phyloP scores from a whole-genome alignment of 805 yeast genomes.

The Brettanomyces anomalus region DNA sequence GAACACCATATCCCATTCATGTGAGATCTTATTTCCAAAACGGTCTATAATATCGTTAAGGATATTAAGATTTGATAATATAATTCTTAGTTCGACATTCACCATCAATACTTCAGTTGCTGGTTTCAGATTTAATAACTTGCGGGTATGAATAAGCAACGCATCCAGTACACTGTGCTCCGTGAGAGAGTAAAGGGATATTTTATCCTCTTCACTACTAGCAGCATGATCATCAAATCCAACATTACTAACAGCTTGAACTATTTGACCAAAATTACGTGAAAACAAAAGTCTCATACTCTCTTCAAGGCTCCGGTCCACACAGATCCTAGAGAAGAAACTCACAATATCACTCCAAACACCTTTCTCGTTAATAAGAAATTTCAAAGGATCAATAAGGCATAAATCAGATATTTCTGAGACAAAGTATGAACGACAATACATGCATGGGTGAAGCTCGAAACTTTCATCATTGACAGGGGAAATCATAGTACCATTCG shows the following conservation, averaged over 20 bases:
- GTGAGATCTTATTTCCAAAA: slow-evolving; percentile 51
- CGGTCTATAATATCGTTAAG: slow-evolving; percentile 69
- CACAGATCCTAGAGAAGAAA: slow-evolving; percentile 37
- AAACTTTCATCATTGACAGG: slow-evolving; percentile 14
- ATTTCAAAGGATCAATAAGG: slow-evolving; percentile 41
- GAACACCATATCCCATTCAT: slow-evolving; percentile 67
- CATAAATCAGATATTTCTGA: slow-evolving; percentile 44
- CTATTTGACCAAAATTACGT: slow-evolving; percentile 41
- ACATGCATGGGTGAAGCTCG: slow-evolving; percentile 33
- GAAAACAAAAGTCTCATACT: slow-evolving; percentile 41
- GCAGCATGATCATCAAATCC: slow-evolving; percentile 26
- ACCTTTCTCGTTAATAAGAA: slow-evolving; percentile 31
- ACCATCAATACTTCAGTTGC: slow-evolving; percentile 37
- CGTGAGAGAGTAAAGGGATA: slow-evolving; percentile 17
- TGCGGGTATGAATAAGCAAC: slow-evolving; percentile 34
- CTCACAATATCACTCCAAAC: slow-evolving; percentile 42
- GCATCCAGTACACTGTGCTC: slow-evolving; percentile 43
- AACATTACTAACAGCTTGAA: slow-evolving; percentile 30
- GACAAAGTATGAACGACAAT: slow-evolving; percentile 48
- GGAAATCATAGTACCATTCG: slow-evolving; percentile 7
- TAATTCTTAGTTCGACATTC: slow-evolving; percentile 60
- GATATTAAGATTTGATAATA: slow-evolving; percentile 51
- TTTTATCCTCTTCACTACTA: slow-evolving; percentile 3
- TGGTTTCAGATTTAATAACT: slow-evolving; percentile 28
- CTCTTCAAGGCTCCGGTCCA: slow-evolving; percentile 33